Base-by-base conservation (phyloP, 306 rosid genomes). In the Prosopis cineraria region DNA sequence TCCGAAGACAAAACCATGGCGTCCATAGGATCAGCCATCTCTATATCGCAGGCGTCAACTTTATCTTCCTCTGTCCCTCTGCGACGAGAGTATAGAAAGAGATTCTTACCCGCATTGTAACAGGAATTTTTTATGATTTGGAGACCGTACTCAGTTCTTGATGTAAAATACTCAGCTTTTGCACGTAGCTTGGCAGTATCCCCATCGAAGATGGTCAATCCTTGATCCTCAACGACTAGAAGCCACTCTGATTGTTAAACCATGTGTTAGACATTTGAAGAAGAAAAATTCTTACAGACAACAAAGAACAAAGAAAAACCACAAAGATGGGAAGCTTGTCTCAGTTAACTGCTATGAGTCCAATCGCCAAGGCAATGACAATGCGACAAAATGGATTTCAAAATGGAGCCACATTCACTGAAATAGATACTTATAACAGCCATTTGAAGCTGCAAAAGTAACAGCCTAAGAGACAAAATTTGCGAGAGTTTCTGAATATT, bases 191-290 rank as follows among this genome's bases (percentile, higher is more conserved):
- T 88, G 43, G 86, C 82, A 41, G 69, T 80, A 37, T 76, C 89
- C 62, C 79, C 80, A 67, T 81, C 90, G 67, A 86, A 89, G 70
- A 88, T 80, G 41, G 77, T 66, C 63, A 83, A 59, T 79, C 91
- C 97, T 75, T 85, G 91, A 31, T 85, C 89, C 87, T 91, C 88
- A 71, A 80, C 84, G 64, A 65, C 85, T 36, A 91, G 90, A 74
- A 91, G 90, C 94, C 94, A 91, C 79, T 88, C 97, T 91, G 88
- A 74, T 76, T 34, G 82, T 64, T 39, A 59, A 50, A 80, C 75
- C 74, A 47, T 44, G 10, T 13, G 36, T 78, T 68, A 77, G 60
- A 70, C 41, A 37, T 7, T 39, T 3, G 71, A 13, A 40, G 68
- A 68, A 33, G 2, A 60, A 66, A 76, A 74, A 17, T 52, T 33